Base-by-base conservation (phyloP, 2,329 filamentous ascomycete species). In the Talaromyces sp. region DNA sequence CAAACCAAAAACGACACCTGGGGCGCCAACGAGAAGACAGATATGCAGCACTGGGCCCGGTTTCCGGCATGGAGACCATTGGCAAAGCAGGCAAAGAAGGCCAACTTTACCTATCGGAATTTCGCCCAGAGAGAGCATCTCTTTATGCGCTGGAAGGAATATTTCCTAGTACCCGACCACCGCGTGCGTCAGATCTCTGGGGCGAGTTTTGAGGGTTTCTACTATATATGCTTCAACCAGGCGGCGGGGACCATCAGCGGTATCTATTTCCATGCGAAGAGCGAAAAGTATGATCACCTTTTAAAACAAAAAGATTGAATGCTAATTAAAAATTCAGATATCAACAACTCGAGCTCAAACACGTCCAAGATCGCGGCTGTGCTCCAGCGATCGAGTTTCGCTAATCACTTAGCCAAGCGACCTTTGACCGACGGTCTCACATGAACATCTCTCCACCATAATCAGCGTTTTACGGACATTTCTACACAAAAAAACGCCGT, bases 81-180 rank as follows among this genome's bases (percentile, higher is more conserved):
- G 61, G 85, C 80, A 55, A 86, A 79, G 80, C 86, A 83, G 60
- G 83, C 83, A 7, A 85, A 83, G 67, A 78, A 79, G 56, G 75
- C 81, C 27, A 83, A 83, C 66, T 85, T 83, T 67, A 84, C 80
- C 64, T 83, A 79, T 79, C 87, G 79, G 65, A 88, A 95, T 67
- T 85, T 88, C 66, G 84, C 86, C 54, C 89, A 95, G 71, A 83
- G 87, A 64, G 92, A 97, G 67, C 88, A 95, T 72, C 88, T 99
- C 32, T 99, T 97, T 71, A 99, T 99, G 94, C 87, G 94, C 62
- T 99, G 94, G 94, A 99, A 99, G 76, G 94, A 99, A 72, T 92
- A 96, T 69, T 99, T 99, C 69, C 80, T 99, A 0, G 94, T 99
- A 0, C 94, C 94, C 1, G 92, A 99, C 70, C 94, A 99, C 73